Conservation (phyloP, 1,139 yeast genomes). For the Kurtzmaniella natalensis region DNA sequence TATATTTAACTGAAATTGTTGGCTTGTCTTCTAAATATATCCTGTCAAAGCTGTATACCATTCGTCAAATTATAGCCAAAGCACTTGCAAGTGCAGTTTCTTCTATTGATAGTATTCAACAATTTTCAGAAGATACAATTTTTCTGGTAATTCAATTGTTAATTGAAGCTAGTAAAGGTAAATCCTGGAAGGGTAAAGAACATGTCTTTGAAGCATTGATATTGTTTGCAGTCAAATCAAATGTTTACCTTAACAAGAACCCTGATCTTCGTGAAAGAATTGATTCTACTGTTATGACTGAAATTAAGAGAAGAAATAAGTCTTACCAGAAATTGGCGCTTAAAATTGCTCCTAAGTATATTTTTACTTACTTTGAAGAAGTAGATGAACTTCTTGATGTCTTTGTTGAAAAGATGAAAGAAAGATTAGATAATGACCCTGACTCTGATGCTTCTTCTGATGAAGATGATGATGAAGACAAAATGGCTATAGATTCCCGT, state of each 20-base stretch:
- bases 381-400: conserved; percentile 24
- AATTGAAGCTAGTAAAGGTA: conserved; percentile 64
- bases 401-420: conserved; percentile 35
- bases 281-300: conserved; percentile 46
- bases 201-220: conserved; percentile 67
- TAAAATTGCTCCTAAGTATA: conserved; percentile 45
- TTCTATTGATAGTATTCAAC: conserved; percentile 30
- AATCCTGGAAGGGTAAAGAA: conserved; percentile 90
- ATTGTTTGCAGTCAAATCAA: conserved; percentile 46
- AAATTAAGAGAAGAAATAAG: conserved; percentile 64
- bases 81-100: conserved; percentile 63
- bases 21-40: conserved; percentile 46
- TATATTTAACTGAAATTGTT: conserved; percentile 72
- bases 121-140: conserved; percentile 21
- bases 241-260: conserved; percentile 22
- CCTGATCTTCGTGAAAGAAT: conserved; percentile 26
- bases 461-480: conserved; percentile 23
- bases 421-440: conserved; percentile 27
- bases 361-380: conserved; percentile 40
- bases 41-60: conserved; percentile 52
- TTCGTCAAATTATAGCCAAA: conserved; percentile 69
- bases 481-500: conserved; percentile 22
- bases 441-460: conserved; percentile 24
- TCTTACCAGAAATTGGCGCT: conserved; percentile 56
- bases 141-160: conserved; percentile 46